phyloP scores from a whole-genome alignment of 1,139 yeast genomes.

The Yamadazyma membranifaciens region DNA sequence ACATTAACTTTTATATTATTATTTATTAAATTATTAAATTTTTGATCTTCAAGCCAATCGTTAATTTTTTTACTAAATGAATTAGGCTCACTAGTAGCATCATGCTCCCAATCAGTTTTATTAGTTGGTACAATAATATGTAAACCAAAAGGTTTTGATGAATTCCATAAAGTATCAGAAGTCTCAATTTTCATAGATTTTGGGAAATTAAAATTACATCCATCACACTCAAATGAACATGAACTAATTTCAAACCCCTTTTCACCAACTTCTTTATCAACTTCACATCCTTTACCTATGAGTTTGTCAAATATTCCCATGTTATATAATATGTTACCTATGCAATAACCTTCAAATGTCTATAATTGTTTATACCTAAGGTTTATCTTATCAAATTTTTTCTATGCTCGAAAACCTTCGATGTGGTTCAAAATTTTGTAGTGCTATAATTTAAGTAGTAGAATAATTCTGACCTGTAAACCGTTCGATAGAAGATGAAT shows the following conservation, averaged over 20 bases:
- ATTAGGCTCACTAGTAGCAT: slow-evolving; percentile 56
- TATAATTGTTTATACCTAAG: too few relatives aligned
- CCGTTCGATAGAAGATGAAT: too few relatives aligned
- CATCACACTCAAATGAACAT: slow-evolving; percentile 49
- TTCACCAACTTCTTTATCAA: slow-evolving; percentile 9
- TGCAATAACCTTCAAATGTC: too few relatives aligned
- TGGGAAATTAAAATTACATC: slow-evolving; percentile 56
- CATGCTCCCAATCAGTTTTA: slow-evolving; percentile 79
- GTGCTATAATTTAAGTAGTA: too few relatives aligned
- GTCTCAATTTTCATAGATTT: slow-evolving; percentile 51
- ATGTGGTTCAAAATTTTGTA: too few relatives aligned
- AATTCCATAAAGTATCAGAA: slow-evolving; percentile 57
- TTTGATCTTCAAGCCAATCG: slow-evolving; percentile 41
- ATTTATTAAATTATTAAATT: slow-evolving; percentile 16
- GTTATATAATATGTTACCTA: not conserved
- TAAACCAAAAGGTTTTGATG: slow-evolving; percentile 65
- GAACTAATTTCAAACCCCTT: slow-evolving; percentile 43
- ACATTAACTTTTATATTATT: slow-evolving; percentile 50
- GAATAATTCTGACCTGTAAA: too few relatives aligned
- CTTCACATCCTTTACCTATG: not conserved
- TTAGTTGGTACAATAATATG: slow-evolving; percentile 85
- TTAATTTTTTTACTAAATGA: slow-evolving; percentile 52
- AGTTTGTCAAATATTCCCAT: not conserved
- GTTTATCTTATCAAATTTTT: too few relatives aligned
- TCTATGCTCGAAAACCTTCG: too few relatives aligned